These are phyloP conservation scores for Trichophyton schoenleinii DNA, from an alignment of 2,329 filamentous ascomycete species.

Conservation along the genomic window DNA sequence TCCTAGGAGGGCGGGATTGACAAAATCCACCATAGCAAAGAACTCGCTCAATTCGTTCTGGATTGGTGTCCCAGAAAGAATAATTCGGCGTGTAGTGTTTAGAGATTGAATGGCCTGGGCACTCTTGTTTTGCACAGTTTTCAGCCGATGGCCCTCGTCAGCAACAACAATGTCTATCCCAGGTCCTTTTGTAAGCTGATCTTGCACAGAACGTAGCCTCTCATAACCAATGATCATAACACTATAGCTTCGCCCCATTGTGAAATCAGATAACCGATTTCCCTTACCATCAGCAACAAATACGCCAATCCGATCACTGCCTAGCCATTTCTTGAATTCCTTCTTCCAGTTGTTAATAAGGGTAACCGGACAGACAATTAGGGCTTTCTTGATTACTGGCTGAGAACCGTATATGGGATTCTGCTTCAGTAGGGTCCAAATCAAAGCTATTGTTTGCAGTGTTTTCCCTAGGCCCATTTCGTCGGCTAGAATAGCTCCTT, in stretches of 20 bases:
- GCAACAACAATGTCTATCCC: conserved; percentile 58
- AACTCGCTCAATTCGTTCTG: conserved; percentile 58
- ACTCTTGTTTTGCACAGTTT: conserved; percentile 57
- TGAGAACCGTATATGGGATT: conserved; percentile 49
- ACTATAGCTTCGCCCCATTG: conserved; percentile 53
- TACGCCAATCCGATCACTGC: conserved; percentile 56
- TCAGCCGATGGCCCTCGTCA: conserved; percentile 57
- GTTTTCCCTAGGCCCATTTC: conserved; percentile 69
- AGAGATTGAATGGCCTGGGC: conserved; percentile 53
- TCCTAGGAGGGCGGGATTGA: conserved; percentile 53
- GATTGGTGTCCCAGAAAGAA: conserved; percentile 55
- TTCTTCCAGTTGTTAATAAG: conserved; percentile 61
- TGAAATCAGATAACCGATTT: conserved; percentile 54
- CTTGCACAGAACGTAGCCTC: conserved; percentile 52
- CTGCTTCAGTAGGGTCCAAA: conserved; percentile 63
- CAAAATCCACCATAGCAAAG: conserved; percentile 55
- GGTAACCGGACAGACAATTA: conserved; percentile 62
- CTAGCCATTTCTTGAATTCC: conserved; percentile 63
- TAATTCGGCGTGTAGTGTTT: conserved; percentile 48
- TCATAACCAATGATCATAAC: conserved; percentile 66
- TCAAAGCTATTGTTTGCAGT: conserved; percentile 55
- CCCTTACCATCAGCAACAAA: conserved; percentile 51
- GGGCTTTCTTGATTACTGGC: conserved; percentile 55
- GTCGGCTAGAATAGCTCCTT: conserved; percentile 59
- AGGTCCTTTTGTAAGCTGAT: conserved; percentile 49